phyloP scores from a whole-genome alignment of 495 filamentous ascomycete genomes.

The Immersiella caudata region DNA sequence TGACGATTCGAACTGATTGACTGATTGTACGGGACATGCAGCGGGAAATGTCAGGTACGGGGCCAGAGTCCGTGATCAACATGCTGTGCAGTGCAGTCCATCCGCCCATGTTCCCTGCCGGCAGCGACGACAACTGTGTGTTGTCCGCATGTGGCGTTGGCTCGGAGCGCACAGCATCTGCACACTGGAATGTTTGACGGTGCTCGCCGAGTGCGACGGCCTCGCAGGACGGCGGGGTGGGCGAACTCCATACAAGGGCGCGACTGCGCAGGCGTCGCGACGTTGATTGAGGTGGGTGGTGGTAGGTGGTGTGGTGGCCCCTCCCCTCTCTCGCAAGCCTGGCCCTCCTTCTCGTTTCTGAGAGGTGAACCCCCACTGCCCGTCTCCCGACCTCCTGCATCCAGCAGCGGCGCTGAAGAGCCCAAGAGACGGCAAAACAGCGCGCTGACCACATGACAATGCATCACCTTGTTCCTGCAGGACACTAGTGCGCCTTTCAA shows the following conservation, averaged over 20 bases:
- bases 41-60: not conserved
- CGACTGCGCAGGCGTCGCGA: too few species aligned
- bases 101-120: not conserved
- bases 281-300: not conserved
- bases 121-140: not conserved
- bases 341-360: not conserved
- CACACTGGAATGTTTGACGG: not conserved
- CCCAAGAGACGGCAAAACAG: conserved; percentile 9
- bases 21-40: conserved; percentile 4
- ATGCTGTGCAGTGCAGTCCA: not conserved
- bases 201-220: not conserved
- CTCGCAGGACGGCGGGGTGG: too few species aligned
- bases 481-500: conserved; percentile 18
- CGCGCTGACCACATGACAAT: conserved; percentile 17
- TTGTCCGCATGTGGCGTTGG: not conserved
- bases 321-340: not conserved
- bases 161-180: not conserved
- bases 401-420: not conserved
- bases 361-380: conserved; percentile 11
- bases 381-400: conserved; percentile 11
- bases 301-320: not conserved
- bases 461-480: conserved; percentile 19
- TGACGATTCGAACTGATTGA: conserved; percentile 3
- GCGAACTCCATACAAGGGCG: too few species aligned
- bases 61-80: not conserved